These are phyloP conservation scores for Murraya koenigii DNA, from an alignment of 345 rosid species.

Conservation along the genomic window DNA sequence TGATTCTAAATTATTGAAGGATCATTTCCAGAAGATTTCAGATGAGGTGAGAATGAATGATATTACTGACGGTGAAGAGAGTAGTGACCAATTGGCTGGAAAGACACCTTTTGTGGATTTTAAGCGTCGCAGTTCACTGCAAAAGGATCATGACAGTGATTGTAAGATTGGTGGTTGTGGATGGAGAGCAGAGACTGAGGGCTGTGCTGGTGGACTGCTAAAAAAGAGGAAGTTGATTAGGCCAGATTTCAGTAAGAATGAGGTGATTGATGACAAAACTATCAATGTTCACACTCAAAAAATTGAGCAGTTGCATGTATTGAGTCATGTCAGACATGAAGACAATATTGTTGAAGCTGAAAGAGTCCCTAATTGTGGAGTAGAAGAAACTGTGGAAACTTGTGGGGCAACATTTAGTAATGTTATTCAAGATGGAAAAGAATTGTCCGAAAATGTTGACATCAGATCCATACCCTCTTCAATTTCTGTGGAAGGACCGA, in stretches of 20 bases:
- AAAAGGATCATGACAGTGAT: conserved; percentile 19
- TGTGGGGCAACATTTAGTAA: background rate
- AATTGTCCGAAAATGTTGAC: conserved; percentile 1
- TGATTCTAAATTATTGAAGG: background rate
- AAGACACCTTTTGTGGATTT: conserved; percentile 44
- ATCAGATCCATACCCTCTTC: background rate
- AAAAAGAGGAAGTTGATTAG: conserved; percentile 57
- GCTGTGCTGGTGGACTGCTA: conserved; percentile 4
- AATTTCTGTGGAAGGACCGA: background rate
- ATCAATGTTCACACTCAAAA: background rate
- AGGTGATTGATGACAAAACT: conserved; percentile 11
- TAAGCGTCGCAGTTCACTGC: conserved; percentile 45
- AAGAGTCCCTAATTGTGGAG: background rate
- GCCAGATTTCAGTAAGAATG: conserved; percentile 37
- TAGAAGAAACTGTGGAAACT: background rate
- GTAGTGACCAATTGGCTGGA: conserved; percentile 18
- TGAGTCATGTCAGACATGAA: background rate
- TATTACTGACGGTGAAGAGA: conserved; percentile 16
- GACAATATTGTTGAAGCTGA: conserved; percentile 11
- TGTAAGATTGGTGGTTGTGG: conserved; percentile 17
- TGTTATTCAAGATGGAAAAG: conserved; percentile 6
- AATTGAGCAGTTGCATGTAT: background rate
- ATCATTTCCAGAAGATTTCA: conserved; percentile 5
- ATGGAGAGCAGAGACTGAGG: conserved; percentile 15
- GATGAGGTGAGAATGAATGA: conserved; percentile 21